Conservation (phyloP, 768 basidiomycete species). For the Mycena metata region DNA sequence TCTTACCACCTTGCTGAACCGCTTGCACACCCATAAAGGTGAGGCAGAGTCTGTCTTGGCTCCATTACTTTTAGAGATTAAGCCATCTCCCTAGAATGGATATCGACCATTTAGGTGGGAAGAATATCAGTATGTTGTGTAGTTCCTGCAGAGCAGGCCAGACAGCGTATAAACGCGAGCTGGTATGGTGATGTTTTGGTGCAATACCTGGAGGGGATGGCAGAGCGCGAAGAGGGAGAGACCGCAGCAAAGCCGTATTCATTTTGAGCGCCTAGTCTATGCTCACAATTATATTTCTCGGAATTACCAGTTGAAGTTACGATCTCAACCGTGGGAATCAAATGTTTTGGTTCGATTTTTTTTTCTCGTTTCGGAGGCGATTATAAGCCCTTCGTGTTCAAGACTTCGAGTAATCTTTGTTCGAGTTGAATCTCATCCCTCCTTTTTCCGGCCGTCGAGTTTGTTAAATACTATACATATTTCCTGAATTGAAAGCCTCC, state of each 20-base stretch:
- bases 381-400: no score
- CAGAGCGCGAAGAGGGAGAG: slow-evolving; percentile 4
- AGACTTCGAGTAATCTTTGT: no score
- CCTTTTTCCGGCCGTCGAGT: no score
- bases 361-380: no score
- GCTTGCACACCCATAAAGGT: slow-evolving; percentile 24
- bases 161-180: slow-evolving; percentile 61
- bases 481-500: no score
- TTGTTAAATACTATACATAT: no score
- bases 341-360: no score
- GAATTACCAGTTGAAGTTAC: no score
- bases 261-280: not conserved
- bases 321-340: no score
- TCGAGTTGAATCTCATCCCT: no score
- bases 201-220: slow-evolving; percentile 53
- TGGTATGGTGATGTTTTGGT: slow-evolving; percentile 51
- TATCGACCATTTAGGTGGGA: slow-evolving; percentile 77
- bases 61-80: not conserved
- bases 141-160: slow-evolving; percentile 63
- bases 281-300: not conserved
- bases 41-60: not conserved
- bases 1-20: not conserved
- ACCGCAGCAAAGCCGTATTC: slow-evolving; percentile 28
- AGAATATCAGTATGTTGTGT: slow-evolving; percentile 66
- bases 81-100: slow-evolving; percentile 13